Evolutionary conservation across 1,284 basidiomycete species (phyloP).

Genomic region (Exobasidium cylindrosporum): DNA sequence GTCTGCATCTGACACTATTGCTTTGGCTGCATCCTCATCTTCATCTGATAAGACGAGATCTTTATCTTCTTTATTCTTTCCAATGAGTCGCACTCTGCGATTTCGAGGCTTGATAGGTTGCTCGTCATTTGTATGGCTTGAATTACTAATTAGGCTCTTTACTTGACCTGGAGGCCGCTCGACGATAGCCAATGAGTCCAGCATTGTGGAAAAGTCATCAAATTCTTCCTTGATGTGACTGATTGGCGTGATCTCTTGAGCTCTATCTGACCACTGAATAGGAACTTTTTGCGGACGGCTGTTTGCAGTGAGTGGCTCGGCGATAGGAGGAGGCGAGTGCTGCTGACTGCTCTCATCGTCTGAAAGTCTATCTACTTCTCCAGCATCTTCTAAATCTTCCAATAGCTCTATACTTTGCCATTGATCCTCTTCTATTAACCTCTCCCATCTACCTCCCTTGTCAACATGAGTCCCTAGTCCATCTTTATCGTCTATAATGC

Average conservation of each 20-base stretch:
- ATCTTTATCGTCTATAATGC: not conserved
- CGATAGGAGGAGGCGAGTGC: not conserved
- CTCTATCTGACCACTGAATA: not conserved
- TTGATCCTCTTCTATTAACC: slow-evolving; percentile 4
- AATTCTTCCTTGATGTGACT: not conserved
- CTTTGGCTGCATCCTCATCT: not conserved
- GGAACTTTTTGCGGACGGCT: not conserved
- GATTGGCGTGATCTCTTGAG: not conserved
- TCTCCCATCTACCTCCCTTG: slow-evolving; percentile 9
- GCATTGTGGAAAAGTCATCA: not conserved
- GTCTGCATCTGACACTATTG: not conserved
- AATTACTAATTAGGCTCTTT: not conserved
- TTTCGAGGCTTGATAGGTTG: not conserved
- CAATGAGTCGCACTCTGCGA: not conserved
- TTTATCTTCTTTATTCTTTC: not conserved
- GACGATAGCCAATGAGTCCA: not conserved
- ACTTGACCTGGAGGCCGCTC: not conserved
- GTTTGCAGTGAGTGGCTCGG: no score
- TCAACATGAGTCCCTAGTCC: slow-evolving; percentile 5
- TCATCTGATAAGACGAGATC: not conserved
- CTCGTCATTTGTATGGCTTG: not conserved
- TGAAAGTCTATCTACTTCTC: slow-evolving; percentile 8
- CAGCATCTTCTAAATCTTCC: slow-evolving; percentile 11
- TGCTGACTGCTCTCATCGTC: slow-evolving; percentile 2
- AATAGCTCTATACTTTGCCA: slow-evolving; percentile 8